Evolutionary conservation across 2,329 filamentous ascomycete species (phyloP).

Genomic region (Aspergillus proliferans): DNA sequence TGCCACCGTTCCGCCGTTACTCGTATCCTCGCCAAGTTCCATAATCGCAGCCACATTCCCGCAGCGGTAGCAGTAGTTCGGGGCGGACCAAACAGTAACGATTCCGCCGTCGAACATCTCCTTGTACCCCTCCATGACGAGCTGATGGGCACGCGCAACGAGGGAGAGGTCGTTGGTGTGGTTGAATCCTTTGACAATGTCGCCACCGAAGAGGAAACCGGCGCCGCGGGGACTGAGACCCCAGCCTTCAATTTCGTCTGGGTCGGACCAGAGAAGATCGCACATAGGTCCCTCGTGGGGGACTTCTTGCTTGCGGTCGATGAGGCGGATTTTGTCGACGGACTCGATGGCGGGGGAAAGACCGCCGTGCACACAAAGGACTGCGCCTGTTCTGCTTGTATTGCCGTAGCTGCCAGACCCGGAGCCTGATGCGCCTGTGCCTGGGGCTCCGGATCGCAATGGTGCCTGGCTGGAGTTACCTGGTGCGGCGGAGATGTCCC

Average conservation of each 20-base stretch:
- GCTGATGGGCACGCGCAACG: slow-evolving; percentile 91
- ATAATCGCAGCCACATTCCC: slow-evolving; percentile 94
- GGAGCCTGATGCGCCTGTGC: slow-evolving; percentile 68
- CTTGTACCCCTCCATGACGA: slow-evolving; percentile 99
- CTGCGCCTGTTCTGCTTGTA: slow-evolving; percentile 63
- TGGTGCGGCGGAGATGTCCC: slow-evolving; percentile 39
- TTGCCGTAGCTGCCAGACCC: slow-evolving; percentile 46
- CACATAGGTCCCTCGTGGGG: slow-evolving; percentile 98
- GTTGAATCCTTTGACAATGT: slow-evolving; percentile 98
- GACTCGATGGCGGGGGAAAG: slow-evolving; percentile 85
- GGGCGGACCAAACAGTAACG: slow-evolving; percentile 95
- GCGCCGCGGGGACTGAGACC: slow-evolving; percentile 91
- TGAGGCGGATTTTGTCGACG: slow-evolving; percentile 88
- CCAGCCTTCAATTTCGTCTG: slow-evolving; percentile 98
- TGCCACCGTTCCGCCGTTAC: slow-evolving; percentile 63
- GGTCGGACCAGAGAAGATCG: slow-evolving; percentile 95
- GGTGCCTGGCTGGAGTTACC: slow-evolving; percentile 31
- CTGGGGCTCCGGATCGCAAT: slow-evolving; percentile 63
- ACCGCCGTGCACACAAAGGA: slow-evolving; percentile 93
- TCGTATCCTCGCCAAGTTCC: slow-evolving; percentile 81
- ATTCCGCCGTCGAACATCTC: slow-evolving; percentile 97
- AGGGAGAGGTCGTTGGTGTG: slow-evolving; percentile 97
- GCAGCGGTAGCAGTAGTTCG: slow-evolving; percentile 95
- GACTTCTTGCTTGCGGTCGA: slow-evolving; percentile 96
- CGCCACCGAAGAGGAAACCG: slow-evolving; percentile 91